phyloP scores from a whole-genome alignment of 2,329 filamentous ascomycete species.

The Fusarium sp. region DNA sequence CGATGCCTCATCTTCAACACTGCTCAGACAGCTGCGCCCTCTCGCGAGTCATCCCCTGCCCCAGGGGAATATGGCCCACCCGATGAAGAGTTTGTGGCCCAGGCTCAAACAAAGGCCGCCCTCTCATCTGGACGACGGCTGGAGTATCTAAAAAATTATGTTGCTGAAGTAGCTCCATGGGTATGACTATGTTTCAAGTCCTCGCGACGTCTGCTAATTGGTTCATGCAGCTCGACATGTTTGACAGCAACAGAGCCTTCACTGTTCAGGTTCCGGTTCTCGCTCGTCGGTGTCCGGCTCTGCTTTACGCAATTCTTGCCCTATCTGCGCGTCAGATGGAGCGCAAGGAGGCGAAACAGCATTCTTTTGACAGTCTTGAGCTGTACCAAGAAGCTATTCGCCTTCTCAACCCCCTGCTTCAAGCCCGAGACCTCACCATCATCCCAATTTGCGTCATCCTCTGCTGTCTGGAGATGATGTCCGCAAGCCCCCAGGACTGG shows the following conservation, averaged over 20 bases:
- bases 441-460: constrained; percentile 52
- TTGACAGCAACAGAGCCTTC: constrained; percentile 62
- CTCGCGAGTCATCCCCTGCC: constrained; percentile 50
- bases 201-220: not conserved
- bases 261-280: constrained; percentile 60
- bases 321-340: constrained; percentile 63
- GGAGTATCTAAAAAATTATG: constrained; percentile 58
- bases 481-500: constrained; percentile 57
- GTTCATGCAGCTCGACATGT: constrained; percentile 60
- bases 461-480: constrained; percentile 56
- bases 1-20: constrained; percentile 56
- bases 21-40: constrained; percentile 54
- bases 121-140: constrained; percentile 48
- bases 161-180: constrained; percentile 63
- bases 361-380: constrained; percentile 60
- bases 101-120: constrained; percentile 39
- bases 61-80: constrained; percentile 32
- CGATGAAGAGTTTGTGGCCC: constrained; percentile 33
- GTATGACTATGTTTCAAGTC: constrained; percentile 35
- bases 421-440: constrained; percentile 45
- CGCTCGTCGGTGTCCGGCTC: constrained; percentile 55
- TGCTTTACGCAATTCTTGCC: constrained; percentile 61
- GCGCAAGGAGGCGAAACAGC: constrained; percentile 54
- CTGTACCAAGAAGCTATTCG: constrained; percentile 64
- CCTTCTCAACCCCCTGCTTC: constrained; percentile 48